Evolutionary conservation across 805 yeast species (phyloP).

Genomic region (Ogataea populi-albae): DNA sequence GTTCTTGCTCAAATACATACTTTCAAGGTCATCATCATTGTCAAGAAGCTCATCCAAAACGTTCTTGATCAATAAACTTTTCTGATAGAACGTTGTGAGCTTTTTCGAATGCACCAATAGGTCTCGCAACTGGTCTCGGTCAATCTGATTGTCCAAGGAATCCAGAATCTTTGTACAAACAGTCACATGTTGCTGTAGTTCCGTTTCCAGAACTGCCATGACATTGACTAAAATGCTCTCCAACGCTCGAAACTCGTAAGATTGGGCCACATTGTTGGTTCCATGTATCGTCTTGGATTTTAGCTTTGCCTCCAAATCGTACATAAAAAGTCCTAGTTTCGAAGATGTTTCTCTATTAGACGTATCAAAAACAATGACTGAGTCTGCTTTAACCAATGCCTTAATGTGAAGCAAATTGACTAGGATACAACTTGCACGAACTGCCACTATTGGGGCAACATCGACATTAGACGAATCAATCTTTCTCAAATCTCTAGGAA

Average conservation of each 20-base stretch:
- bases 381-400: slow-evolving; percentile 79
- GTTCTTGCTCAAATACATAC: slow-evolving; percentile 66
- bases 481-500: slow-evolving; percentile 84
- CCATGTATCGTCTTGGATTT: slow-evolving; percentile 36
- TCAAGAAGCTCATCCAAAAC: slow-evolving; percentile 82
- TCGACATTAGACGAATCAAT: slow-evolving; percentile 73
- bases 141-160: slow-evolving; percentile 76
- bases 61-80: slow-evolving; percentile 69
- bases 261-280: slow-evolving; percentile 38
- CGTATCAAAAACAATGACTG: slow-evolving; percentile 82
- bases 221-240: slow-evolving; percentile 82
- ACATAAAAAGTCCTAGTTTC: slow-evolving; percentile 72
- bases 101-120: slow-evolving; percentile 70
- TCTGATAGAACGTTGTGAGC: slow-evolving; percentile 70
- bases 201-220: slow-evolving; percentile 74
- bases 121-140: slow-evolving; percentile 70
- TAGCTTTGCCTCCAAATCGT: slow-evolving; percentile 77
- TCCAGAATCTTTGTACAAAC: slow-evolving; percentile 61
- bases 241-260: slow-evolving; percentile 77
- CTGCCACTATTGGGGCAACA: slow-evolving; percentile 85
- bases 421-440: slow-evolving; percentile 71
- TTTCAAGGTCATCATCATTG: slow-evolving; percentile 79
- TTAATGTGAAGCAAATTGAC: slow-evolving; percentile 84
- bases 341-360: slow-evolving; percentile 60
- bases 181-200: slow-evolving; percentile 55